phyloP scores from a whole-genome alignment of 2,329 filamentous ascomycete genomes.

The Trichoderma simmonsii region DNA sequence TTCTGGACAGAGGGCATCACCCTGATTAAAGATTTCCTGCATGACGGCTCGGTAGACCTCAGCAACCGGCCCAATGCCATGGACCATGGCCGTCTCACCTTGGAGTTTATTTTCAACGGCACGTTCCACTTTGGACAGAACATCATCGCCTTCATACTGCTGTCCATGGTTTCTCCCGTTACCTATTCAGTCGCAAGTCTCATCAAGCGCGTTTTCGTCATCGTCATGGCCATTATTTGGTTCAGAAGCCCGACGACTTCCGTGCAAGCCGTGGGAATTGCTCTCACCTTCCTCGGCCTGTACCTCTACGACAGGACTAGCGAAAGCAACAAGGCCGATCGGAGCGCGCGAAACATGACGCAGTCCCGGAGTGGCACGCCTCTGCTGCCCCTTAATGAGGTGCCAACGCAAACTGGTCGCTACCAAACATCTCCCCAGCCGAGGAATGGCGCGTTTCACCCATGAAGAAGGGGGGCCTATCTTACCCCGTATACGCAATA shows the following conservation, averaged over 20 bases:
- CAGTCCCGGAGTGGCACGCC: slow-evolving; percentile 37
- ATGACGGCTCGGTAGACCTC: slow-evolving; percentile 72
- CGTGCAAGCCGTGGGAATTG: slow-evolving; percentile 80
- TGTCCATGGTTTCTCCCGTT: slow-evolving; percentile 92
- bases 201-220: slow-evolving; percentile 97
- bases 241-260: slow-evolving; percentile 85
- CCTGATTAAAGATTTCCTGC: slow-evolving; percentile 72
- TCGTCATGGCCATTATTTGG: slow-evolving; percentile 92
- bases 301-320: slow-evolving; percentile 95
- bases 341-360: slow-evolving; percentile 67
- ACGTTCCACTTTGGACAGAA: slow-evolving; percentile 96
- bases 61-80: slow-evolving; percentile 61
- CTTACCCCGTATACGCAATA: neutral
- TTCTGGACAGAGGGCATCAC: slow-evolving; percentile 82
- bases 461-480: neutral
- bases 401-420: slow-evolving; percentile 26
- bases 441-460: slow-evolving; percentile 17
- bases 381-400: slow-evolving; percentile 64
- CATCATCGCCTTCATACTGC: slow-evolving; percentile 86
- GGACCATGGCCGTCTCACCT: slow-evolving; percentile 66
- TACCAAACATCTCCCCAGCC: slow-evolving; percentile 25
- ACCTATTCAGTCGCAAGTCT: slow-evolving; percentile 95
- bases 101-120: slow-evolving; percentile 98
- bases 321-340: slow-evolving; percentile 83
- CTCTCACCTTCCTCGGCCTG: slow-evolving; percentile 83